phyloP scores from a whole-genome alignment of 169 alveolate genomes.

The Neospora caninum region DNA sequence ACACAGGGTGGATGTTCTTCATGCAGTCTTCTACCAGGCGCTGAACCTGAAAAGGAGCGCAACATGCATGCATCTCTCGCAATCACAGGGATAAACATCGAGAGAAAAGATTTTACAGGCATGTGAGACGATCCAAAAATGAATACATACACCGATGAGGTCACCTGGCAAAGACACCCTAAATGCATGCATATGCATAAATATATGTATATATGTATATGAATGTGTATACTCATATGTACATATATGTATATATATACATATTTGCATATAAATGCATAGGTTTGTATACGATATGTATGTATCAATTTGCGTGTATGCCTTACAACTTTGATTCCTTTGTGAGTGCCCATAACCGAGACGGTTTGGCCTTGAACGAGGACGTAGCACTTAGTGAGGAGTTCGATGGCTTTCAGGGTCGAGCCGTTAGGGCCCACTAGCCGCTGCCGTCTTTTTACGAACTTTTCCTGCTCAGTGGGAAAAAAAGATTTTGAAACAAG shows the following conservation, averaged over 20 bases:
- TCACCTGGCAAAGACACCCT: too few species aligned
- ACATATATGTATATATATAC: background rate
- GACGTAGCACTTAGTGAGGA: constrained; percentile 97
- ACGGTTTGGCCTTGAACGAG: constrained; percentile 98
- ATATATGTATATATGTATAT: background rate
- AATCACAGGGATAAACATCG: background rate
- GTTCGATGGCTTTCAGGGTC: constrained; percentile 97
- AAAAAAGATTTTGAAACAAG: background rate
- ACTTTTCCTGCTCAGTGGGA: constrained; percentile 87
- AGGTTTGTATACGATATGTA: background rate
- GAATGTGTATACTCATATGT: background rate
- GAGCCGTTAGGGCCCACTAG: constrained; percentile 99
- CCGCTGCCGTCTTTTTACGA: constrained; percentile 98
- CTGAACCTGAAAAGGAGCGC: constrained; percentile 64
- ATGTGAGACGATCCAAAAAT: background rate
- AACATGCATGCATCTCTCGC: background rate
- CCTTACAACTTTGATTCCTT: constrained; percentile 86
- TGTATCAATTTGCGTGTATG: background rate
- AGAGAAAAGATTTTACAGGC: background rate
- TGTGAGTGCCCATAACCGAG: constrained; percentile 95
- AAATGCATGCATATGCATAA: background rate
- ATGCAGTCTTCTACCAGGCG: constrained; percentile 98
- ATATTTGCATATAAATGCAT: background rate
- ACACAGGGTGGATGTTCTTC: constrained; percentile 98
- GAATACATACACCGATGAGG: background rate